Evolutionary conservation across 2,329 filamentous ascomycete genomes (phyloP).

Genomic region (Escovopsis weberi): DNA sequence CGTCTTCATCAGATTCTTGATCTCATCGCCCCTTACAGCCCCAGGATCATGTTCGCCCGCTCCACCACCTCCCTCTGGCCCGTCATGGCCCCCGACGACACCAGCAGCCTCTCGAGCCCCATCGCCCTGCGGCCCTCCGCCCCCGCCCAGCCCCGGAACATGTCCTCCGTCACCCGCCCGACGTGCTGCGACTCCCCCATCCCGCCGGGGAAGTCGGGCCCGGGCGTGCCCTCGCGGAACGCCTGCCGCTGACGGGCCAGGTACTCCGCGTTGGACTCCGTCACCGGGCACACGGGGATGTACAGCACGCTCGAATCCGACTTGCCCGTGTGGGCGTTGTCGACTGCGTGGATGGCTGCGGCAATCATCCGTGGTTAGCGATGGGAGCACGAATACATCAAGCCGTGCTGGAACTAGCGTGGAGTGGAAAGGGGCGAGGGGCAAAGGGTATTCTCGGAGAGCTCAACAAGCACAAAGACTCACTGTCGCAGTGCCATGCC

Average conservation of each 20-base stretch:
- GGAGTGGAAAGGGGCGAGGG: background rate
- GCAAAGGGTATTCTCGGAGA: background rate
- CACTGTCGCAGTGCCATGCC: slow-evolving; percentile 69
- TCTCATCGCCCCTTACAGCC: slow-evolving; percentile 15
- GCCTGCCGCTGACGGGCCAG: slow-evolving; percentile 54
- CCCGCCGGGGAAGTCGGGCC: slow-evolving; percentile 59
- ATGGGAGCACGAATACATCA: no score
- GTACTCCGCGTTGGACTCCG: slow-evolving; percentile 58
- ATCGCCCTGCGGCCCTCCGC: slow-evolving; percentile 26
- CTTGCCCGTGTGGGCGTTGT: slow-evolving; percentile 57
- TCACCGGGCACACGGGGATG: slow-evolving; percentile 75
- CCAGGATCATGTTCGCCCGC: slow-evolving; percentile 30
- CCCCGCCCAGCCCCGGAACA: slow-evolving; percentile 19
- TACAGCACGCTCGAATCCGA: slow-evolving; percentile 75
- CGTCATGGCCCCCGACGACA: slow-evolving; percentile 11
- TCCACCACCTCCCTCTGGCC: slow-evolving; percentile 24
- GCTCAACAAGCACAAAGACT: slow-evolving; percentile 5
- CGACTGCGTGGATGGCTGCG: slow-evolving; percentile 61
- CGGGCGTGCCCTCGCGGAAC: slow-evolving; percentile 53
- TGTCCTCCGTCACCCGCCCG: slow-evolving; percentile 27
- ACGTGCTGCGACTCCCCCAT: slow-evolving; percentile 46
- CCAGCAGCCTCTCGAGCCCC: slow-evolving; percentile 27
- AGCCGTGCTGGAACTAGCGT: background rate
- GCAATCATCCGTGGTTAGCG: background rate
- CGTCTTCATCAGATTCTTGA: no score